Base-by-base conservation (phyloP, 805 yeast genomes). In the Metschnikowia anglica region DNA sequence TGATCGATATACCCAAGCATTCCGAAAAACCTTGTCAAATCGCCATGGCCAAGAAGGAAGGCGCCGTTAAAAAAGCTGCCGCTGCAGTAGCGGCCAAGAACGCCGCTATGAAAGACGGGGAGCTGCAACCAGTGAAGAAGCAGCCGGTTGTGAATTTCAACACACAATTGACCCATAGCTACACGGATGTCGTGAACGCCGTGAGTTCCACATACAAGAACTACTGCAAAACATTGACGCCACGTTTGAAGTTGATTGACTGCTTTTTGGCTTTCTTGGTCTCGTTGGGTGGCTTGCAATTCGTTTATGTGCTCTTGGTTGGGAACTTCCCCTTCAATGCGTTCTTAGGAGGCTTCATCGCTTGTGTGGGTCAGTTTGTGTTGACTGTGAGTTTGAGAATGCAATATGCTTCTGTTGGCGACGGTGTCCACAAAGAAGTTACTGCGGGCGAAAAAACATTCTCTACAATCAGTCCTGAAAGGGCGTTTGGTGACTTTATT, bases 251-350 rank as follows among this genome's bases (percentile, higher is more conserved):
- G 62, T 70, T 88, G 39, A 84, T 91, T 52, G 98, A 93, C 62
- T 53, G 74, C 11, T 93, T 90, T 59, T 73, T 91, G 58, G 77
- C 63, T 19, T 89, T 86, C 52, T 66, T 91, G 45, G 90, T 91
- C 13, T 64, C 71, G 0, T 70, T 88, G 46, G 99, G 96, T 1
- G 66, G 77, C 1, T 63, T 86, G 21, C 98, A 93, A 66, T 88
- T 89, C 59, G 67, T 73, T 3, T 91, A 89, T 63, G 85, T 86
- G 52, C 53, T 83, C 31, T 47, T 88, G 11, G 79, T 89, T 34
- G 96, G 97, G 27, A 88, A 80, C 55, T 93, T 85, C 77, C 99
- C 99, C 13, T 93, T 93, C 77, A 93, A 93, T 66, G 98, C 97
- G 18, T 93, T 93, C 61, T 74, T 93, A 46, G 91, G 96, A 16